Percentiles rank a stretch among this genome's conserved stretches.
Evolutionary conservation across 2,329 filamentous ascomycete species (phyloP).

Genomic region (Xylaria sp.): DNA sequence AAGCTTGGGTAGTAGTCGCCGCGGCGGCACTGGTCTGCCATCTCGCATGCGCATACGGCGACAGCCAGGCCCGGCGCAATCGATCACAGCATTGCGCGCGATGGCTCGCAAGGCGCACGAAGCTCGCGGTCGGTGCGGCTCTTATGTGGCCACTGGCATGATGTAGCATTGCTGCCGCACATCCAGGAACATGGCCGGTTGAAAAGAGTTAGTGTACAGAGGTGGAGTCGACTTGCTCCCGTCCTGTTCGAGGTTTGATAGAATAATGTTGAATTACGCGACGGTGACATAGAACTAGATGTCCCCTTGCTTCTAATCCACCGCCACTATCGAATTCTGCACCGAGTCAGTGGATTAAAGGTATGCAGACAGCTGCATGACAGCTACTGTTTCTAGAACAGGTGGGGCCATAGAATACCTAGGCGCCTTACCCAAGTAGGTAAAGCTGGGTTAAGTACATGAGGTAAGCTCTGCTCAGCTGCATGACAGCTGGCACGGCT

Average conservation of each 20-base stretch:
- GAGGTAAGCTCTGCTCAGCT: conserved; percentile 2
- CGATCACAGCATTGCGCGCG: conserved; percentile 55
- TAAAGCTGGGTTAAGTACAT: too few relatives aligned
- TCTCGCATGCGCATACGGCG: conserved; percentile 54
- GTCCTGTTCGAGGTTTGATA: neutral
- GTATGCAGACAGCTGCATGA: neutral
- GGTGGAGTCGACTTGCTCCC: neutral
- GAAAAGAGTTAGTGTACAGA: neutral
- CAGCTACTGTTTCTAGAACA: neutral
- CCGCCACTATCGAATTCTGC: neutral
- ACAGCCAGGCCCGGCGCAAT: conserved; percentile 50
- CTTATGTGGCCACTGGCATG: conserved; percentile 53
- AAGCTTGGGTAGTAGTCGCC: conserved; percentile 41
- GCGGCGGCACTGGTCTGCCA: conserved; percentile 53
- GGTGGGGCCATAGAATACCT: neutral
- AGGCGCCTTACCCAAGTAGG: too few relatives aligned
- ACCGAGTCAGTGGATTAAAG: neutral
- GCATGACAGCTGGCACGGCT: neutral
- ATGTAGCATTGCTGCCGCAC: conserved; percentile 54
- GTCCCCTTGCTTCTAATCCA: neutral
- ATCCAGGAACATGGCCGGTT: conserved; percentile 41
- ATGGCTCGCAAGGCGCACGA: conserved; percentile 64
- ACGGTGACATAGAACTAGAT: conserved; percentile 19
- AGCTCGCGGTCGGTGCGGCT: conserved; percentile 58
- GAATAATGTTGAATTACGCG: conserved; percentile 17